phyloP scores from a whole-genome alignment of 352 stramenopile genomes.

The Pythium biforme region DNA sequence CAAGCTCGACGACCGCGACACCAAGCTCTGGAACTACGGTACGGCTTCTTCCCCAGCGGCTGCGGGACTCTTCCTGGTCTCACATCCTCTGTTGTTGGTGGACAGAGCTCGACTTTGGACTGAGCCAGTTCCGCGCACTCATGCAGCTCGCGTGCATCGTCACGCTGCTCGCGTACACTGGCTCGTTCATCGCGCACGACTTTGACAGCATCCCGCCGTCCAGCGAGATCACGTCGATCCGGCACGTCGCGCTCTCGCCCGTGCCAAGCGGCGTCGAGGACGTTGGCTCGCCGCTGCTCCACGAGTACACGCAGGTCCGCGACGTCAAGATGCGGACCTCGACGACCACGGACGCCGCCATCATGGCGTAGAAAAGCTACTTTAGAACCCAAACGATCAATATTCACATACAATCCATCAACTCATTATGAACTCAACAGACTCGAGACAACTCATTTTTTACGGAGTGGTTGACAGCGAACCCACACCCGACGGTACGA shows the following conservation, averaged over 20 bases:
- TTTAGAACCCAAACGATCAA: too few species aligned
- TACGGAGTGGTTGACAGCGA: neutral
- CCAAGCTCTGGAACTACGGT: conserved; percentile 76
- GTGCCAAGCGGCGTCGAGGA: neutral
- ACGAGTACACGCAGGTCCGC: neutral
- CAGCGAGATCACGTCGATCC: neutral
- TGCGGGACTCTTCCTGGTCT: too few species aligned
- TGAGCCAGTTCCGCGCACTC: conserved; percentile 4
- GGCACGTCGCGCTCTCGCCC: neutral
- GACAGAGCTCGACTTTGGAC: neutral
- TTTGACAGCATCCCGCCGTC: neutral
- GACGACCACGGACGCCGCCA: neutral
- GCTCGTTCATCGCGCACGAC: neutral
- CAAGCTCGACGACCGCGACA: conserved; percentile 49
- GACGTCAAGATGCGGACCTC: neutral
- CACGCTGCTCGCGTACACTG: neutral
- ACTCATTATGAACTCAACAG: neutral
- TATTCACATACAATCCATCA: neutral
- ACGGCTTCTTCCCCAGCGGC: conserved; percentile 12
- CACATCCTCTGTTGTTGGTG: too few species aligned
- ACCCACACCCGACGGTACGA: neutral
- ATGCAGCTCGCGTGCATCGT: conserved; percentile 2
- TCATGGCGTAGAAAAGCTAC: too few species aligned
- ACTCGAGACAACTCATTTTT: neutral
- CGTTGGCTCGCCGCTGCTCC: neutral